These are phyloP conservation scores for Adansonia rubrostipa DNA, from an alignment of 441 rosid genomes.

Conservation along the genomic window DNA sequence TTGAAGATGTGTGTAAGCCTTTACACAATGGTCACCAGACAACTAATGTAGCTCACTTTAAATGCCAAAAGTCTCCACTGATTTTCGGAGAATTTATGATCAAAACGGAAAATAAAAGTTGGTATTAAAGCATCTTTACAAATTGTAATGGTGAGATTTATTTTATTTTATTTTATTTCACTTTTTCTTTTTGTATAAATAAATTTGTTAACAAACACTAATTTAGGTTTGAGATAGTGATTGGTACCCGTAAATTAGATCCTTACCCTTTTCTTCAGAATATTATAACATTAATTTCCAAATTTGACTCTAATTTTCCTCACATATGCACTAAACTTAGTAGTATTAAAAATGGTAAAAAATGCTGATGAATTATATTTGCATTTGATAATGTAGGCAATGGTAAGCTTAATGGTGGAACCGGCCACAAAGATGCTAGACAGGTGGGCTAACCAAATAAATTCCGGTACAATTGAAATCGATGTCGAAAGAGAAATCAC, in stretches of 20 bases:
- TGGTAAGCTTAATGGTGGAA: conserved; percentile 77
- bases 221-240: too few species aligned
- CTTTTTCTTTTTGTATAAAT: too few species aligned
- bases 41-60: neutral
- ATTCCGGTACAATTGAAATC: conserved; percentile 54
- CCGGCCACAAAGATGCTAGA: conserved; percentile 66
- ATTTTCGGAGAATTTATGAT: neutral
- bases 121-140: neutral
- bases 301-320: too few species aligned
- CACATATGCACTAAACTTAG: too few species aligned
- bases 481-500: conserved; percentile 74
- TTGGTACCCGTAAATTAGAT: too few species aligned
- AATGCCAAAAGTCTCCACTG: too few species aligned
- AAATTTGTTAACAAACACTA: too few species aligned
- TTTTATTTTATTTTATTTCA: too few species aligned
- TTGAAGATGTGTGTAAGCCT: neutral
- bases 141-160: too few species aligned
- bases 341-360: neutral
- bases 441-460: conserved; percentile 49
- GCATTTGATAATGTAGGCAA: conserved; percentile 39
- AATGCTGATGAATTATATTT: neutral
- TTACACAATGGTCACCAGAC: neutral
- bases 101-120: too few species aligned
- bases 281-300: too few species aligned
- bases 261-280: too few species aligned